Conservation (phyloP, 176 grass and related monocot species). For the Chloris gayana region DNA sequence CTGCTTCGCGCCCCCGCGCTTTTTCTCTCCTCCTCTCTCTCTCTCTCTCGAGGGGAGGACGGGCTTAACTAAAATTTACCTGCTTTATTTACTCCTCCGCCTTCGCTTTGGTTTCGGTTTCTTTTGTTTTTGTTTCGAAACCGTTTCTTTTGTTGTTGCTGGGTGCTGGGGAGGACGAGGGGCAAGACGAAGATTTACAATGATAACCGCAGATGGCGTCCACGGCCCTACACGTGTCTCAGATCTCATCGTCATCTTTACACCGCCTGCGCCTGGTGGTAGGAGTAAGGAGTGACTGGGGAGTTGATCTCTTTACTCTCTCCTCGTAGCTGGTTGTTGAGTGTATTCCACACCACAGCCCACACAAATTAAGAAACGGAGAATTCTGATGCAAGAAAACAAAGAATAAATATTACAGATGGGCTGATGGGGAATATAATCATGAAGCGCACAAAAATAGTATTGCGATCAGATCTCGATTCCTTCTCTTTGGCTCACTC, state of each 20-base stretch:
- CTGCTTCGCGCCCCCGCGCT: slow-evolving; percentile 45
- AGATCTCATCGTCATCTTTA: slow-evolving; percentile 3
- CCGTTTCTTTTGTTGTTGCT: neutral
- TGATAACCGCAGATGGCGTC: neutral
- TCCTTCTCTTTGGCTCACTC: neutral
- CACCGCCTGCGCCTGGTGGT: neutral
- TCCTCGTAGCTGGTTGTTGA: neutral
- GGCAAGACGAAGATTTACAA: neutral
- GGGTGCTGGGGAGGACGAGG: neutral
- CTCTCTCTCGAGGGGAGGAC: too few species aligned
- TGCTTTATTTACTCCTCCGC: neutral
- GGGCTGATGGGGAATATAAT: slow-evolving; percentile 2
- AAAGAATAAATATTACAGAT: neutral
- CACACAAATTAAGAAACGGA: neutral
- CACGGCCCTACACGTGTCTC: slow-evolving; percentile 31
- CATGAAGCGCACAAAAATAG: neutral
- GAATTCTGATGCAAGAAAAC: neutral
- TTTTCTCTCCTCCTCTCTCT: slow-evolving; percentile 33
- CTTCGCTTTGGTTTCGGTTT: neutral
- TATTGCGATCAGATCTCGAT: neutral
- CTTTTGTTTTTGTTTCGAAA: neutral
- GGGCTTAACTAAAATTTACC: neutral
- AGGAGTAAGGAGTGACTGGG: neutral
- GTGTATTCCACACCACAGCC: neutral
- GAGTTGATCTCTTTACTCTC: neutral